These are phyloP conservation scores for Coemansia sp. DNA, from an alignment of 192 early-diverging fungal species.

Conservation along the genomic window DNA sequence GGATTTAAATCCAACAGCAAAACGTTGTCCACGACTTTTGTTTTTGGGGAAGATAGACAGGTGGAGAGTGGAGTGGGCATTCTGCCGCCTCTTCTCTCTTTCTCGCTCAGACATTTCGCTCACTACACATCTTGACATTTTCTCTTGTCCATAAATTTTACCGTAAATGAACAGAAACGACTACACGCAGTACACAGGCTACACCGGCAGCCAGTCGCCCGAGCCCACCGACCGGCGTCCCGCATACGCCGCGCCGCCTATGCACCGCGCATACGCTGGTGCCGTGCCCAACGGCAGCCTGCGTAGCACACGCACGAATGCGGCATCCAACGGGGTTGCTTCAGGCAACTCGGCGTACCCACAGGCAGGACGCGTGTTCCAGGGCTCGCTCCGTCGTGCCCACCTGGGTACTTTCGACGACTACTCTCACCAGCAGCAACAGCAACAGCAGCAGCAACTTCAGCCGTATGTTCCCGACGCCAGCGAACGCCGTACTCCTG, in stretches of 20 bases:
- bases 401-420: constrained; percentile 6
- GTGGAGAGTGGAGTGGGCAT: too few relatives aligned
- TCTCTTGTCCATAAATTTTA: constrained; percentile 2
- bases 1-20: too few relatives aligned
- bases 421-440: background rate
- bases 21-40: too few relatives aligned
- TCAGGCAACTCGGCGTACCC: background rate
- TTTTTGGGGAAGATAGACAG: too few relatives aligned
- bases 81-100: too few relatives aligned
- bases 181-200: constrained; percentile 14
- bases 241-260: background rate
- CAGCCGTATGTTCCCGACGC: constrained; percentile 42
- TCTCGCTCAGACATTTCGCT: too few relatives aligned
- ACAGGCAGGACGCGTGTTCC: background rate
- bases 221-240: background rate
- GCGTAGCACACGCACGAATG: constrained; percentile 39
- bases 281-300: constrained; percentile 28
- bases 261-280: background rate
- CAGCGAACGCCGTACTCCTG: constrained; percentile 35
- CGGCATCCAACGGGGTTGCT: too few relatives aligned
- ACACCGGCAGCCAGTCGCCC: constrained; percentile 11
- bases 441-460: constrained; percentile 23
- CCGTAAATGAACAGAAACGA: constrained; percentile 21
- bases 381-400: constrained; percentile 6
- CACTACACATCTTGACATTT: too few relatives aligned